phyloP scores from a whole-genome alignment of 2,329 filamentous ascomycete genomes.

The Cordyceps javanica region DNA sequence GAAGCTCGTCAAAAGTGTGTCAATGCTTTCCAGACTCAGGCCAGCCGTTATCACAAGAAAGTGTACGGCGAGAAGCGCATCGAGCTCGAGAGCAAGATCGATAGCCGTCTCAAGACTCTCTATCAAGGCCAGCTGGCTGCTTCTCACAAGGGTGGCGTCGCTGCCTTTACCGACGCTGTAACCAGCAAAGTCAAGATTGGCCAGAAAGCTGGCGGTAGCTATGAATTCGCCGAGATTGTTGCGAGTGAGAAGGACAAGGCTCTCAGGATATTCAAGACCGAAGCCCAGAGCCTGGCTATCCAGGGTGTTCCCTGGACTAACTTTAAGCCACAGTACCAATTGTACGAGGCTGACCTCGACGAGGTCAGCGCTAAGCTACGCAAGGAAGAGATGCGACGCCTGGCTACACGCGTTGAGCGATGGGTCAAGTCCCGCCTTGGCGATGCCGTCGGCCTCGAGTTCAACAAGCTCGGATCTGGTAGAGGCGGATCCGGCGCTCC shows the following conservation, averaged over 20 bases:
- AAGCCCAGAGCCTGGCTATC: conserved; percentile 69
- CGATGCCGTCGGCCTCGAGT: conserved; percentile 85
- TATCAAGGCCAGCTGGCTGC: conserved; percentile 85
- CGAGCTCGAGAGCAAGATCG: conserved; percentile 82
- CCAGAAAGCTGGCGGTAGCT: conserved; percentile 83
- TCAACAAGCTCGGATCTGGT: conserved; percentile 91
- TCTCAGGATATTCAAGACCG: conserved; percentile 66
- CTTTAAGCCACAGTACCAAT: conserved; percentile 69
- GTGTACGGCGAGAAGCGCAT: conserved; percentile 81
- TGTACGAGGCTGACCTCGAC: conserved; percentile 88
- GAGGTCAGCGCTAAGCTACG: conserved; percentile 78
- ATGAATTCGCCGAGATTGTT: conserved; percentile 96
- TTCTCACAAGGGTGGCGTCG: conserved; percentile 81
- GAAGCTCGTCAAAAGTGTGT: conserved; percentile 65
- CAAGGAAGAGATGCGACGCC: conserved; percentile 90
- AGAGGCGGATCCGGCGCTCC: conserved; percentile 76
- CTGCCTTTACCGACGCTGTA: conserved; percentile 81
- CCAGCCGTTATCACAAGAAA: conserved; percentile 92
- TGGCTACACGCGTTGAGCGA: conserved; percentile 85
- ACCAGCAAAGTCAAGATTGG: conserved; percentile 80
- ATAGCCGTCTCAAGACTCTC: conserved; percentile 78
- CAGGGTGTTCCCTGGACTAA: conserved; percentile 81
- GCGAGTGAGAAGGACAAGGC: conserved; percentile 72
- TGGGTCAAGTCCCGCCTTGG: conserved; percentile 86
- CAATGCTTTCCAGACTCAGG: conserved; percentile 81